Evolutionary conservation across 805 yeast genomes (phyloP).

Genomic region (Suhomyces sp.): DNA sequence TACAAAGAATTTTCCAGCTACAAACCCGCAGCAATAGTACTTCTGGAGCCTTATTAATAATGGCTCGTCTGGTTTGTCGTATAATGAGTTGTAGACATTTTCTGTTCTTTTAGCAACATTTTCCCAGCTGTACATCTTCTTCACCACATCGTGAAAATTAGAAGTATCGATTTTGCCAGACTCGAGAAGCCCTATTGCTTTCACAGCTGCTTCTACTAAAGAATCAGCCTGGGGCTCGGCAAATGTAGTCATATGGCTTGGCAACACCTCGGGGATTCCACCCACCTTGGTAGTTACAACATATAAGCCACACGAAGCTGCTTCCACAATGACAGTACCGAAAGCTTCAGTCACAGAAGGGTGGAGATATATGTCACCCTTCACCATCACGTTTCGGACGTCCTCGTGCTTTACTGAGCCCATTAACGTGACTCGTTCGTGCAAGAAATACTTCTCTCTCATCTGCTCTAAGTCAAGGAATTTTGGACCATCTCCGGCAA

Average conservation of each 20-base stretch:
- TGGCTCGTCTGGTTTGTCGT: slow-evolving; percentile 45
- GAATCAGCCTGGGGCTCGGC: slow-evolving; percentile 87
- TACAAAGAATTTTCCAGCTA: slow-evolving; percentile 84
- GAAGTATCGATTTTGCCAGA: slow-evolving; percentile 65
- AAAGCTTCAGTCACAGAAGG: slow-evolving; percentile 96
- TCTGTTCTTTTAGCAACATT: slow-evolving; percentile 87
- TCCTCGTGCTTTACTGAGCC: slow-evolving; percentile 91
- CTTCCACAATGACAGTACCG: slow-evolving; percentile 96
- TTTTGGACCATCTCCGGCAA: slow-evolving; percentile 98
- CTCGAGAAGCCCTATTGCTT: slow-evolving; percentile 64
- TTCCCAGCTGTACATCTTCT: slow-evolving; percentile 85
- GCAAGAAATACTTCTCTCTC: slow-evolving; percentile 81
- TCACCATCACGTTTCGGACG: slow-evolving; percentile 88
- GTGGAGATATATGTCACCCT: slow-evolving; percentile 91
- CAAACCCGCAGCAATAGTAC: slow-evolving; percentile 68
- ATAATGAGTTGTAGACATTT: slow-evolving; percentile 61
- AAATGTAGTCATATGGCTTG: slow-evolving; percentile 87
- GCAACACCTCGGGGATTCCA: slow-evolving; percentile 95
- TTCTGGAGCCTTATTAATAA: slow-evolving; percentile 58
- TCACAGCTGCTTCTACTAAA: slow-evolving; percentile 63
- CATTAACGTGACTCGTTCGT: slow-evolving; percentile 79
- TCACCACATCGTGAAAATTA: slow-evolving; percentile 72
- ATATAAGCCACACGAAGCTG: slow-evolving; percentile 90
- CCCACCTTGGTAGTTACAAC: slow-evolving; percentile 97
- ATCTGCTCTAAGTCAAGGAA: slow-evolving; percentile 92